phyloP scores from a whole-genome alignment of 352 stramenopile genomes.

The Phytophthora tentaculata region DNA sequence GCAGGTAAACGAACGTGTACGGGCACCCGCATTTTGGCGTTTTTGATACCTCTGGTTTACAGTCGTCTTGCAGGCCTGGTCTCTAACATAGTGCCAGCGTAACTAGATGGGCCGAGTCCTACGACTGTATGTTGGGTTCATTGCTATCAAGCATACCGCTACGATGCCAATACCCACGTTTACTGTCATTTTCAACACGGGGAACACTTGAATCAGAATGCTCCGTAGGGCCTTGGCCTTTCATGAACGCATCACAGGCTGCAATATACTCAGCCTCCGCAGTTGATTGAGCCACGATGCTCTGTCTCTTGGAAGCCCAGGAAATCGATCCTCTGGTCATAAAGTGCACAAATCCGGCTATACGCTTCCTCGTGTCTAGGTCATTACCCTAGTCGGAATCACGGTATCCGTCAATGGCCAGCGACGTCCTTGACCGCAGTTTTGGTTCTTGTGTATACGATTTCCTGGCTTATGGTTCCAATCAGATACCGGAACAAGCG shows the following conservation, averaged over 20 bases:
- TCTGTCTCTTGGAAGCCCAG: background rate
- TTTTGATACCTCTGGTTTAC: too few species aligned
- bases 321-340: background rate
- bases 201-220: background rate
- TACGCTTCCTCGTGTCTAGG: background rate
- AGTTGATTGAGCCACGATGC: slow-evolving; percentile 7
- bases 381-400: slow-evolving; percentile 1
- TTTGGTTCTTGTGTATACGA: slow-evolving; percentile 3
- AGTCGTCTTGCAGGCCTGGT: background rate
- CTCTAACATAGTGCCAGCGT: slow-evolving; percentile 1
- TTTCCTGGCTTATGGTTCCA: slow-evolving; percentile 4
- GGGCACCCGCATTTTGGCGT: too few species aligned
- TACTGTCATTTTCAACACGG: background rate
- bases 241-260: slow-evolving; percentile 4
- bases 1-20: too few species aligned
- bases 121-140: slow-evolving; percentile 6
- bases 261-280: slow-evolving; percentile 8
- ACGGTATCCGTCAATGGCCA: slow-evolving; percentile 3
- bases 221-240: background rate
- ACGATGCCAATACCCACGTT: background rate
- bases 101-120: slow-evolving; percentile 2
- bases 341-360: slow-evolving; percentile 1
- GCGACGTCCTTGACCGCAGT: background rate
- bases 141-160: background rate
- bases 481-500: background rate